Evolutionary conservation across 768 basidiomycete genomes (phyloP), one percentile per base, ranked within the genome.

Genomic region (Suillus weaverae): DNA sequence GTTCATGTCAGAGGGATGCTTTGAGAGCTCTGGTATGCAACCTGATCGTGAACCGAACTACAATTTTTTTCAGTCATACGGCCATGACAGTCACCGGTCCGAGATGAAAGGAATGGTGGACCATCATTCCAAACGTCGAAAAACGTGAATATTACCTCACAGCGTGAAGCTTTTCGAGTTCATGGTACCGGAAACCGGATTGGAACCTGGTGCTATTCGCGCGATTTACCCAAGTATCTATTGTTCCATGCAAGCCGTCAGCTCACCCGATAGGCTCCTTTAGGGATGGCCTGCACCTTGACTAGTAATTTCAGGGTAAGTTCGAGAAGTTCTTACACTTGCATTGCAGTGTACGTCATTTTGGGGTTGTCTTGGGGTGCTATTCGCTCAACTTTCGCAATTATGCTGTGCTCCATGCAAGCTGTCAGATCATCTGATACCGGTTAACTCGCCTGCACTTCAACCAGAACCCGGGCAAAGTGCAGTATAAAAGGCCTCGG

Each of bases 1-100:
- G 82, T 86, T 2, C 79, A 16, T 16, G 32, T 32, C 30, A 5
- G 10, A 33, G 16, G 4, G 3, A 22, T 14, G 11, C 5, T 30
- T 4, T 14, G 13, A 50, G 33, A 35, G 20, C 20, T 11, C 33
- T n/a, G 33, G 54, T 55, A 55, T 18, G 26, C 26, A 26, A 26
- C 26, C 26, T n/a, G 20, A 46, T 2, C 5, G 11, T 38, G 55
- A 36, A 16, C n/a, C 14, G 36, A 38, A 38, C 14, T 56, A 14
- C 3, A 22, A 8, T n/a, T 35, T 46, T 43, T n/a, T n/a, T n/a
- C 20, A 22, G 18, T 53, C 30, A 53, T 53, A 32, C 22, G 51
- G 18, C 5, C 33, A 20, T 53, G 18, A 10, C 32, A 30, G 26
- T 50, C 4, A 5, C 30, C 18, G 18, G 30, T 53, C 48, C 22